Evolutionary conservation across 345 rosid genomes (phyloP).

Genomic region (Balakata baccata): DNA sequence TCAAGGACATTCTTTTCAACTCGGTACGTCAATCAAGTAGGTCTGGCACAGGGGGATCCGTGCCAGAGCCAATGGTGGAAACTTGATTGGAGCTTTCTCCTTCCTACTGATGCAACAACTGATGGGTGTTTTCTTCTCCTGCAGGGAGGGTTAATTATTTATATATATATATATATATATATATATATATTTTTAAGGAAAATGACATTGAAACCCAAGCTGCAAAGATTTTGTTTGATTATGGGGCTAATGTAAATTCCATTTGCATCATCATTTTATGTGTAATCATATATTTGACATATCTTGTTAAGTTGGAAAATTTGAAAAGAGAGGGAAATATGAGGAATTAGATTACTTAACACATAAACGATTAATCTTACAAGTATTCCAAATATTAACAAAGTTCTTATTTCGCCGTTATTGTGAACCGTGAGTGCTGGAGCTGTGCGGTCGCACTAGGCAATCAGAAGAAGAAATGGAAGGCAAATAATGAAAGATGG

Average conservation of each 20-base stretch:
- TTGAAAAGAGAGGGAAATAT: too few relatives aligned
- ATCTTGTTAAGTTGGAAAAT: too few relatives aligned
- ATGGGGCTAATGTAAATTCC: slow-evolving; percentile 28
- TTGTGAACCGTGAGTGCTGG: neutral
- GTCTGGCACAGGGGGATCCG: slow-evolving; percentile 49
- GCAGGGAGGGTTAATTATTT: neutral
- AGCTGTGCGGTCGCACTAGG: neutral
- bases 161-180: too few relatives aligned
- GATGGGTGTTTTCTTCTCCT: slow-evolving; percentile 12
- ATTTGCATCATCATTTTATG: slow-evolving; percentile 10
- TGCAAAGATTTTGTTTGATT: slow-evolving; percentile 16
- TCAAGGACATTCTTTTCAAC: slow-evolving; percentile 93
- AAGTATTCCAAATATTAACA: neutral
- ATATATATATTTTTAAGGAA: too few relatives aligned
- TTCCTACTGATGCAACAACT: slow-evolving; percentile 2
- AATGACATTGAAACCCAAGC: neutral
- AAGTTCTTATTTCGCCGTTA: neutral
- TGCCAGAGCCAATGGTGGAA: slow-evolving; percentile 94
- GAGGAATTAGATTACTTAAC: too few relatives aligned
- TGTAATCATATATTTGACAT: too few relatives aligned
- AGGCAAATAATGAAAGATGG: slow-evolving; percentile 2
- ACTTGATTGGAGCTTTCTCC: slow-evolving; percentile 35
- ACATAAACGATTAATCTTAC: too few relatives aligned
- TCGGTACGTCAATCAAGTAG: slow-evolving; percentile 62
- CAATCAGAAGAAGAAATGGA: slow-evolving; percentile 10